Evolutionary conservation across 352 stramenopile species (phyloP).

Genomic region (Pythium brachiatum): DNA sequence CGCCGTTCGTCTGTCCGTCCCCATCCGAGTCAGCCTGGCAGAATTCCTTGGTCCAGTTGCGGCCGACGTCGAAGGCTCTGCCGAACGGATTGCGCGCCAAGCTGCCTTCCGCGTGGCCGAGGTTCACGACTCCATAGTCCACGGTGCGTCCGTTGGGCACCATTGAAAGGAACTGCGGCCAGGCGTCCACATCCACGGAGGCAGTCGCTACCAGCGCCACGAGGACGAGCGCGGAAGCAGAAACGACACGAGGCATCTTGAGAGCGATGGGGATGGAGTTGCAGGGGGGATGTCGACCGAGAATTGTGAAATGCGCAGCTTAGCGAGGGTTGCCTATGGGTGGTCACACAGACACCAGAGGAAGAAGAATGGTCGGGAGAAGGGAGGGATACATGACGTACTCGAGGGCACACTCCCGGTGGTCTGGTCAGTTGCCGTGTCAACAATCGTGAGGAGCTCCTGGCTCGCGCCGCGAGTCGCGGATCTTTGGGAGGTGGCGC

Average conservation of each 20-base stretch:
- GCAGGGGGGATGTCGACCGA: background rate
- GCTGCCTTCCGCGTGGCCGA: constrained; percentile 15
- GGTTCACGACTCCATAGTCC: constrained; percentile 3
- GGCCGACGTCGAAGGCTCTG: constrained; percentile 24
- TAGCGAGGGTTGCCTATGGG: background rate
- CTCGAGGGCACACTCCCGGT: background rate
- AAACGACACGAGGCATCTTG: background rate
- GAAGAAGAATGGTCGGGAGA: background rate
- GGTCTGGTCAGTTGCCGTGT: background rate
- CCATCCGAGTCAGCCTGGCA: constrained; percentile 70
- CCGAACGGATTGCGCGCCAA: constrained; percentile 31
- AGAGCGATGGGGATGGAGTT: background rate
- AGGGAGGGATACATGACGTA: background rate
- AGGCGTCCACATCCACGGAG: background rate
- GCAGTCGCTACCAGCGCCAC: background rate
- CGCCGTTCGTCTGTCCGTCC: constrained; percentile 80
- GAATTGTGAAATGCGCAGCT: background rate
- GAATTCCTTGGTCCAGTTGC: constrained; percentile 34
- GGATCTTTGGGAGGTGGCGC: background rate
- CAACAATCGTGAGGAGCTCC: background rate
- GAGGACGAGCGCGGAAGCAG: background rate
- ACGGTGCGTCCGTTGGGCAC: background rate
- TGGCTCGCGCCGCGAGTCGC: too few species aligned
- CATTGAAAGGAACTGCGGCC: background rate
- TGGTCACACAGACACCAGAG: background rate